Evolutionary conservation across 2,329 filamentous ascomycete genomes (phyloP).

Genomic region (Claviceps sp.): DNA sequence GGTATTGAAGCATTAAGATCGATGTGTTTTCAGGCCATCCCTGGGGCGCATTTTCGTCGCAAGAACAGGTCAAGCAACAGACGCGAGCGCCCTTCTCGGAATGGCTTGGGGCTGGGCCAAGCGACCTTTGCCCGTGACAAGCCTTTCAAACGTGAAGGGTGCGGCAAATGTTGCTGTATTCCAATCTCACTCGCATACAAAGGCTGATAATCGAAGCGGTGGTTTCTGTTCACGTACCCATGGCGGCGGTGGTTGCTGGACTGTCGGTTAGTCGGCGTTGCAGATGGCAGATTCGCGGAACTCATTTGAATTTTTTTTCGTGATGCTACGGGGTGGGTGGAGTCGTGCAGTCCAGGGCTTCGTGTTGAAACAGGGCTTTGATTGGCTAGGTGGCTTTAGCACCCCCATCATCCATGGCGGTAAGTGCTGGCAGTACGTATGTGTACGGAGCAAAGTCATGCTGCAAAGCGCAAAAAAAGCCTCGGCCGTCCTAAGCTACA

Average conservation of each 20-base stretch:
- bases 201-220: constrained; percentile 19
- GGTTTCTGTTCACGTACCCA: constrained; percentile 43
- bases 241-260: constrained; percentile 35
- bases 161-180: not conserved
- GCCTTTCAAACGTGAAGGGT: not conserved
- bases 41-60: constrained; percentile 7
- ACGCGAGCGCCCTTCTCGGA: constrained; percentile 10
- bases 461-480: no score
- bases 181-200: constrained; percentile 36
- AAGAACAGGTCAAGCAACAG: constrained; percentile 6
- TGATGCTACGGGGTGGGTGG: constrained; percentile 19
- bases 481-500: no score
- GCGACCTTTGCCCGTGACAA: not conserved
- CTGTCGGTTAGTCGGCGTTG: constrained; percentile 30
- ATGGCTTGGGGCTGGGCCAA: not conserved
- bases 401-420: constrained; percentile 23
- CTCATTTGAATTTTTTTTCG: constrained; percentile 13
- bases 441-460: no score
- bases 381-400: constrained; percentile 4
- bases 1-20: not conserved
- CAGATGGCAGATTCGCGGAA: not conserved
- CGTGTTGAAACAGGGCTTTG: constrained; percentile 7
- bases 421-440: constrained; percentile 10
- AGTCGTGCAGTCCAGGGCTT: constrained; percentile 11
- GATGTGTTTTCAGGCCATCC: not conserved